These are phyloP conservation scores for Calocera viscosa DNA, from an alignment of 768 basidiomycete genomes.

Conservation along the genomic window DNA sequence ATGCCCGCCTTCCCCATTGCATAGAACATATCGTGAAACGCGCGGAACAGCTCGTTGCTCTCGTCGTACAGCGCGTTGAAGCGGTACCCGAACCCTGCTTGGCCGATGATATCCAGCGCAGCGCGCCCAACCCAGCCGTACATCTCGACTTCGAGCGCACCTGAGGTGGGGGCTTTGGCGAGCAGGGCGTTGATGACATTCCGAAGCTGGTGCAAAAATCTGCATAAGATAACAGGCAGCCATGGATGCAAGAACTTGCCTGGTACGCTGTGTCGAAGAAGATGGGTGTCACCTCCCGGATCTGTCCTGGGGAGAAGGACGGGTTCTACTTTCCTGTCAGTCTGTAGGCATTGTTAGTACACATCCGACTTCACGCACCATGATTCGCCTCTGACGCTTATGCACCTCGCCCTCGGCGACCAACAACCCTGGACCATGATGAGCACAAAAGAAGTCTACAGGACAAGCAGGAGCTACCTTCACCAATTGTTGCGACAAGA, in stretches of 20 bases:
- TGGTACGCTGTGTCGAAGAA: conserved; percentile 47
- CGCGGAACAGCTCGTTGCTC: background rate
- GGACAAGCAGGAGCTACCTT: background rate
- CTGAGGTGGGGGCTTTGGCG: conserved; percentile 12
- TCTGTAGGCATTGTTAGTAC: too few species aligned
- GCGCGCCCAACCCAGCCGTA: conserved; percentile 11
- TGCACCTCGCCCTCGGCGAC: conserved; percentile 7
- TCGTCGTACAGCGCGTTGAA: background rate
- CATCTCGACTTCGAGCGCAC: conserved; percentile 37
- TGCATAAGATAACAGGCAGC: too few species aligned
- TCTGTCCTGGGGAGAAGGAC: conserved; percentile 40
- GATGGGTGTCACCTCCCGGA: conserved; percentile 41
- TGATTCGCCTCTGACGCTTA: conserved; percentile 7
- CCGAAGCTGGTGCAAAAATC: conserved; percentile 31
- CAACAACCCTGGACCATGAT: background rate
- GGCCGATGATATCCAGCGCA: conserved; percentile 11
- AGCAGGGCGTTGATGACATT: conserved; percentile 31
- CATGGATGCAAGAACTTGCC: conserved; percentile 23
- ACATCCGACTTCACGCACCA: background rate
- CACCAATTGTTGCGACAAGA: background rate
- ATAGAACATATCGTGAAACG: background rate
- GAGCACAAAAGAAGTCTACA: too few species aligned
- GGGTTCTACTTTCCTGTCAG: conserved; percentile 29
- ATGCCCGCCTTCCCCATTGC: background rate
- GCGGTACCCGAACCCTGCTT: background rate